Conservation (phyloP, 2,329 filamentous ascomycete species). For the Pseudopyrenochaeta lycopersici region DNA sequence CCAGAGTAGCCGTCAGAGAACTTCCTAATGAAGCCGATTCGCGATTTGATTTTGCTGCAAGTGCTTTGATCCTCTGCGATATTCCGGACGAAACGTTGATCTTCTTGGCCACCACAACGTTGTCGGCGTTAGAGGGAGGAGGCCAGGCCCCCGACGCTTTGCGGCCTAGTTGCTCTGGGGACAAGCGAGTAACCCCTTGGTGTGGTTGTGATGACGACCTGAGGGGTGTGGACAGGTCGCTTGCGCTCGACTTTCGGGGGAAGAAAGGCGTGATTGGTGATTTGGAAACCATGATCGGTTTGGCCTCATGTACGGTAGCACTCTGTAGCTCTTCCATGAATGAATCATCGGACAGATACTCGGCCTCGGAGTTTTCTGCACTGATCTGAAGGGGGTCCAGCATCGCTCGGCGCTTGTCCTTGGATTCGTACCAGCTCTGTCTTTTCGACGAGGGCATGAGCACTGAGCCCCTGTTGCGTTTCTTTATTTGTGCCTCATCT, state of each 20-base stretch:
- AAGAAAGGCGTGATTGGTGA: constrained; percentile 79
- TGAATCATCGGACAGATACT: constrained; percentile 76
- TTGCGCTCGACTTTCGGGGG: constrained; percentile 45
- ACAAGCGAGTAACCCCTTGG: constrained; percentile 27
- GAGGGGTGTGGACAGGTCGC: constrained; percentile 34
- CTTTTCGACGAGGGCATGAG: constrained; percentile 31
- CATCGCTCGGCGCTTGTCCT: constrained; percentile 51
- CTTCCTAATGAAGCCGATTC: constrained; percentile 44
- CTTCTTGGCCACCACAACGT: constrained; percentile 67
- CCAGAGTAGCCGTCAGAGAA: constrained; percentile 30
- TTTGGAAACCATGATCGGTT: constrained; percentile 75
- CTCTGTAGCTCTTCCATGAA: constrained; percentile 86
- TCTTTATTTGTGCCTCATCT: constrained; percentile 26
- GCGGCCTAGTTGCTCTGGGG: constrained; percentile 38
- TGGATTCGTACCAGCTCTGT: constrained; percentile 38
- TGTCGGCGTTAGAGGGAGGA: constrained; percentile 34
- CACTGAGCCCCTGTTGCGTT: constrained; percentile 41
- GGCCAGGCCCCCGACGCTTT: constrained; percentile 46
- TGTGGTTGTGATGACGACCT: constrained; percentile 51
- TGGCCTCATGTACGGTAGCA: constrained; percentile 84
- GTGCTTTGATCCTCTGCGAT: constrained; percentile 90
- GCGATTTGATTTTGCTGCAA: constrained; percentile 77
- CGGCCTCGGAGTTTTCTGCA: constrained; percentile 52
- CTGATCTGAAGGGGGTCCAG: constrained; percentile 51
- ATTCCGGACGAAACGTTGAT: constrained; percentile 89